Percentiles rank a stretch among this genome's conserved stretches.
These are phyloP conservation scores for Penicillium dipodomyicola DNA, from an alignment of 495 filamentous ascomycete genomes.

Conservation along the genomic window DNA sequence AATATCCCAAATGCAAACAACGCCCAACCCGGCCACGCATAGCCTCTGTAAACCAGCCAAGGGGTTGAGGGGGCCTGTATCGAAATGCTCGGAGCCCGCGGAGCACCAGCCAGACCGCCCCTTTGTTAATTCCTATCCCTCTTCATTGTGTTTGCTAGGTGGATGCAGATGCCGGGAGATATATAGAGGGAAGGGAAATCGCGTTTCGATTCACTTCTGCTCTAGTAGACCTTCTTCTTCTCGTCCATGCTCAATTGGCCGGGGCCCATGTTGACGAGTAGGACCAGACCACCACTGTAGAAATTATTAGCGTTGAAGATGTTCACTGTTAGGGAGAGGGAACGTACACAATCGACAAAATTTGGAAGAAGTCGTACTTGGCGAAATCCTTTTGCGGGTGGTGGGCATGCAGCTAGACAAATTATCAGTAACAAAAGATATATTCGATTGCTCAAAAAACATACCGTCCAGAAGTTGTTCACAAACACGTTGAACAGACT, in stretches of 20 bases:
- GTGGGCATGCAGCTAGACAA: conserved; percentile 87
- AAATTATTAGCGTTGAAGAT: conserved; percentile 19
- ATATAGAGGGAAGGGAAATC: conserved; percentile 17
- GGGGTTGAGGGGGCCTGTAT: neutral
- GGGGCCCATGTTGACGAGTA: conserved; percentile 97
- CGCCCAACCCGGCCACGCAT: conserved; percentile 3
- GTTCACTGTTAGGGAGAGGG: neutral
- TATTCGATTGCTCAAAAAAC: conserved; percentile 31
- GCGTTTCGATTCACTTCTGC: conserved; percentile 6
- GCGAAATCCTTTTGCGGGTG: conserved; percentile 99
- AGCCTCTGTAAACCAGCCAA: neutral
- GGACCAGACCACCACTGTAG: conserved; percentile 76
- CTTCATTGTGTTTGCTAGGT: conserved; percentile 11
- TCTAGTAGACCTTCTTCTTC: conserved; percentile 99
- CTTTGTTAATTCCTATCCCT: neutral
- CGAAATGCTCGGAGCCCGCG: conserved; percentile 7
- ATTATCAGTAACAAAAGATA: conserved; percentile 2
- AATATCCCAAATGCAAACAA: conserved; percentile 12
- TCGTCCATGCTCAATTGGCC: conserved; percentile 97
- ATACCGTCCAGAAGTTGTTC: conserved; percentile 99
- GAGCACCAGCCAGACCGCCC: neutral
- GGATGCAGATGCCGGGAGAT: conserved; percentile 10
- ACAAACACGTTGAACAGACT: conserved; percentile 95
- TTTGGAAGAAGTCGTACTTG: conserved; percentile 99
- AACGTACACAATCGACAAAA: conserved; percentile 92